phyloP scores from a whole-genome alignment of 1,139 yeast species.

The Nakaseomyces bracarensis region DNA sequence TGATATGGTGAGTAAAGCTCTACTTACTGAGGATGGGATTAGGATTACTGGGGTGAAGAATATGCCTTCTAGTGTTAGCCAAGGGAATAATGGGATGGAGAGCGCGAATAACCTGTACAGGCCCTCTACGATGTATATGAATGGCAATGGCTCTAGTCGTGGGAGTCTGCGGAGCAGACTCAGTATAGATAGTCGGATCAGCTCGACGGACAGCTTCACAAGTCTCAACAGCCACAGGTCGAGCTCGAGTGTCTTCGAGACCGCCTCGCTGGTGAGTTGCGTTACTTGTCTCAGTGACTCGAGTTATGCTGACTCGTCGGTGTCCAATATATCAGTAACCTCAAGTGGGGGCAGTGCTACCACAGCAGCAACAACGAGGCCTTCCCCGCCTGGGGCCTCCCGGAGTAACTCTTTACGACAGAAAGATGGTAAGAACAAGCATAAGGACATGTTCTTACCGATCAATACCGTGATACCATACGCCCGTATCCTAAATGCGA shows the following conservation, averaged over 20 bases:
- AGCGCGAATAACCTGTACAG: conserved; percentile 4
- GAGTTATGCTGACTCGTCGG: conserved; percentile 1
- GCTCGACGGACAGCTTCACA: conserved; percentile 6
- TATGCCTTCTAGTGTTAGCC: not conserved
- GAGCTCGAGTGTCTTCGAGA: conserved; percentile 19
- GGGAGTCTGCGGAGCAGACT: conserved; percentile 9
- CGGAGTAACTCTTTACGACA: too few relatives aligned
- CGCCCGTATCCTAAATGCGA: conserved; percentile 27
- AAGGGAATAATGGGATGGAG: not conserved
- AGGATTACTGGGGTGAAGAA: conserved; percentile 3
- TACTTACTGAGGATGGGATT: conserved; percentile 2
- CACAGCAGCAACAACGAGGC: conserved; percentile 7
- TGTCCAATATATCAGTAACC: not conserved
- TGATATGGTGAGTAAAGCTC: not conserved
- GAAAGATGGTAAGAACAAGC: conserved; percentile 12
- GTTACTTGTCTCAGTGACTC: conserved; percentile 29
- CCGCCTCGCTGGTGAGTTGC: conserved; percentile 30
- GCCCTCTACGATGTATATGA: conserved; percentile 1
- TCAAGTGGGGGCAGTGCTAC: not conserved
- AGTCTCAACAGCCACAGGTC: conserved; percentile 2
- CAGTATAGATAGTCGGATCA: conserved; percentile 16
- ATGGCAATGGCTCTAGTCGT: conserved; percentile 7
- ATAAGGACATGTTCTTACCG: conserved; percentile 15
- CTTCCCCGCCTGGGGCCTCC: too few relatives aligned
- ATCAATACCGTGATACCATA: conserved; percentile 30